A percentile compares a stretch with the other conserved stretches of the same genome.
phyloP scores from a whole-genome alignment of 148 eudicot species.

The Rhododendron henanense region DNA sequence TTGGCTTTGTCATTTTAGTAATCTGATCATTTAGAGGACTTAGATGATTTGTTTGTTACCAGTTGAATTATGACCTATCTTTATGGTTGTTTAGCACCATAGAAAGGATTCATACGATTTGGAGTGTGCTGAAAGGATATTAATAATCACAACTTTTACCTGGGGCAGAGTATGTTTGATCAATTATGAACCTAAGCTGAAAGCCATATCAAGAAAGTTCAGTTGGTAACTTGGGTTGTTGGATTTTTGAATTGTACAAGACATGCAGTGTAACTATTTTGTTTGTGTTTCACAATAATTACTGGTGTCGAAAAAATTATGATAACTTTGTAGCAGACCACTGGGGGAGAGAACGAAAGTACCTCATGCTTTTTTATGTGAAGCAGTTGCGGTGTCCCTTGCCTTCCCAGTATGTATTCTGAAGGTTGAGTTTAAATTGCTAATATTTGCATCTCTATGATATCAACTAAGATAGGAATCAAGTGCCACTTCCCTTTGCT shows the following conservation, averaged over 20 bases:
- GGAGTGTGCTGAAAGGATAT: neutral
- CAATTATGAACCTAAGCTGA: neutral
- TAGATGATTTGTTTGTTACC: neutral
- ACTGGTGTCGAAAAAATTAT: neutral
- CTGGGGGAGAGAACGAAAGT: neutral
- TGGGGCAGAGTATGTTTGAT: neutral
- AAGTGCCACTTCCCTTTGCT: neutral
- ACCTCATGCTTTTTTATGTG: neutral
- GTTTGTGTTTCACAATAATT: too few relatives aligned
- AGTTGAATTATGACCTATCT: neutral
- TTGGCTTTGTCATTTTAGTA: constrained; percentile 7
- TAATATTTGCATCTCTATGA: neutral
- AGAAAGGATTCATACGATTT: neutral
- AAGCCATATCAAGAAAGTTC: neutral
- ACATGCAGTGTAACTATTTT: neutral
- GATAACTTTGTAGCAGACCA: neutral
- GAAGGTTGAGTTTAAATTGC: neutral
- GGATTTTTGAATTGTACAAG: neutral
- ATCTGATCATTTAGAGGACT: neutral
- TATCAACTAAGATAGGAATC: neutral
- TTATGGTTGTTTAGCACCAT: neutral
- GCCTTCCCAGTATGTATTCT: neutral
- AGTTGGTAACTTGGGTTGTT: neutral
- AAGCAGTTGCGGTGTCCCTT: neutral
- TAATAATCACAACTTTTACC: neutral